These are phyloP conservation scores for Candida morakotiae DNA, from an alignment of 805 yeast species.

Conservation along the genomic window DNA sequence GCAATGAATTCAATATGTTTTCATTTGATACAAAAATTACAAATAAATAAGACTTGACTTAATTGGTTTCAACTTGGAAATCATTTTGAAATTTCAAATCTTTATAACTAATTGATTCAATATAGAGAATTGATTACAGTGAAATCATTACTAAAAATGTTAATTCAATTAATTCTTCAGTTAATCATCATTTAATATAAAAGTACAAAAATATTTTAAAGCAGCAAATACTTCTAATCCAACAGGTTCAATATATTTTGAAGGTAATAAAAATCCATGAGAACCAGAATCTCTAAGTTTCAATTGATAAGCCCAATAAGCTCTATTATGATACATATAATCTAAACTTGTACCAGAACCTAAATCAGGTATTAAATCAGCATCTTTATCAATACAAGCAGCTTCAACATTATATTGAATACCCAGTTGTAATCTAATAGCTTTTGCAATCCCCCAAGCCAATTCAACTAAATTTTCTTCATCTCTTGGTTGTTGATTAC, in stretches of 20 bases:
- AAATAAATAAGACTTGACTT: too few species aligned
- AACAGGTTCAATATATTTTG: slow-evolving; percentile 66
- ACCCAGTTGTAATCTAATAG: slow-evolving; percentile 62
- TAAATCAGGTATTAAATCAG: slow-evolving; percentile 66
- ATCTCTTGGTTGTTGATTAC: slow-evolving; percentile 70
- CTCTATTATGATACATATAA: slow-evolving; percentile 77
- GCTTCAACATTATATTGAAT: slow-evolving; percentile 65
- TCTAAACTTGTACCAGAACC: slow-evolving; percentile 82
- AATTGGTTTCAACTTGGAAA: too few species aligned
- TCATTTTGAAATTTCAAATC: too few species aligned
- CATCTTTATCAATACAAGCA: slow-evolving; percentile 76
- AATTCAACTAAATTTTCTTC: slow-evolving; percentile 76
- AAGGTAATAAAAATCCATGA: slow-evolving; percentile 78
- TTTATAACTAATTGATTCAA: too few species aligned
- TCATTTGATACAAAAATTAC: too few species aligned
- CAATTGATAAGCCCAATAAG: slow-evolving; percentile 80
- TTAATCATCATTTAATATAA: slow-evolving; percentile 28
- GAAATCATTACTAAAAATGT: too few species aligned
- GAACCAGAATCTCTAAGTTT: slow-evolving; percentile 78
- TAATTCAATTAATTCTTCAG: too few species aligned
- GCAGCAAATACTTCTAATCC: slow-evolving; percentile 73
- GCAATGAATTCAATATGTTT: too few species aligned
- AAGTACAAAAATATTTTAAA: slow-evolving; percentile 54
- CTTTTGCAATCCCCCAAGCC: slow-evolving; percentile 75
- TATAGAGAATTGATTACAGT: too few species aligned